These are phyloP conservation scores for Vitis hybrid DNA, from an alignment of 177 flowering plant genomes.

Conservation along the genomic window DNA sequence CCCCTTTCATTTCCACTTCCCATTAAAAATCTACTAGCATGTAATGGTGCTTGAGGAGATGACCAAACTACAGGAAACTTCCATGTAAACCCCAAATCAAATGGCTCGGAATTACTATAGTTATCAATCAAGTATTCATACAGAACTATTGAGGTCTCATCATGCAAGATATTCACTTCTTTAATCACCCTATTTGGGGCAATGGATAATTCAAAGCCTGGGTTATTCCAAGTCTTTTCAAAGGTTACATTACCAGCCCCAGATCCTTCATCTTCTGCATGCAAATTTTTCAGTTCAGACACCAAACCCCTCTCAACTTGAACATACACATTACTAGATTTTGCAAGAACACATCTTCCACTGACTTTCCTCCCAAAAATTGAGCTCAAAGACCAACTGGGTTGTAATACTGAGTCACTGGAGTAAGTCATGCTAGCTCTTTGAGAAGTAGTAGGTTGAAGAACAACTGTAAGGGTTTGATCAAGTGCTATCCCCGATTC, in stretches of 20 bases:
- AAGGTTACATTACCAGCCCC: conserved; percentile 11
- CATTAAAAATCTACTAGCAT: conserved; percentile 76
- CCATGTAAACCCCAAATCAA: conserved; percentile 77
- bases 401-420: conserved; percentile 37
- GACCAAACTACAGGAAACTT: conserved; percentile 79
- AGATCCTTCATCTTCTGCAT: conserved; percentile 18
- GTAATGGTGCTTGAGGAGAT: conserved; percentile 68
- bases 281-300: conserved; percentile 33
- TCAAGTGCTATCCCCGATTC: conserved; percentile 60
- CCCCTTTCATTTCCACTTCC: conserved; percentile 99
- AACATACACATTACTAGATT: conserved; percentile 67
- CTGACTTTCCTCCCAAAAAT: conserved; percentile 67
- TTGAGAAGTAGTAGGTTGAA: conserved; percentile 50
- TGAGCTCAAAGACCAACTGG: conserved; percentile 87
- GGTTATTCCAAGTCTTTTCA: conserved; percentile 32
- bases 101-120: conserved; percentile 38
- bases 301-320: conserved; percentile 63
- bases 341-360: conserved; percentile 73
- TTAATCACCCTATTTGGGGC: conserved; percentile 50
- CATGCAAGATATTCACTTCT: conserved; percentile 34
- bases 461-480: conserved; percentile 88
- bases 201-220: conserved; percentile 55
- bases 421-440: conserved; percentile 22
- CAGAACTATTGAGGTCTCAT: conserved; percentile 39
- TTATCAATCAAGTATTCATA: conserved; percentile 55